Conservation (phyloP, 2,329 filamentous ascomycete species). For the Fusarium nurragi region DNA sequence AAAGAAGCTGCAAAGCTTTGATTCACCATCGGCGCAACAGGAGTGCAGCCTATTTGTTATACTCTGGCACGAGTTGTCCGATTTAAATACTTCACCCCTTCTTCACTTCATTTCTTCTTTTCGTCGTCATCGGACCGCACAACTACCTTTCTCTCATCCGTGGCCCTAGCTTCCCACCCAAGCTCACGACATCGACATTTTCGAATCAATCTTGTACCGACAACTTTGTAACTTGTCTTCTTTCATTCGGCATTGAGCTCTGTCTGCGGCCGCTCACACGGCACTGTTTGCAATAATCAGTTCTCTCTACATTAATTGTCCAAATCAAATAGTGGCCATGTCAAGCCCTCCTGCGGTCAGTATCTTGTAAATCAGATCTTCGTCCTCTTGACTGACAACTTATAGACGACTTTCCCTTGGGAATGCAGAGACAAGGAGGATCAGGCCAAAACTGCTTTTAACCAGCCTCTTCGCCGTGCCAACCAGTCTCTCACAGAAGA, state of each 20-base stretch:
- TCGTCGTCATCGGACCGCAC: background rate
- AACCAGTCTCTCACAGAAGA: conserved; percentile 59
- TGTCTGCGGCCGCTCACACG: background rate
- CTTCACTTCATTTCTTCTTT: background rate
- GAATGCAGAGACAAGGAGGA: conserved; percentile 64
- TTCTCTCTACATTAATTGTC: conserved; percentile 8
- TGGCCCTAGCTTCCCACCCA: background rate
- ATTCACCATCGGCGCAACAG: conserved; percentile 35
- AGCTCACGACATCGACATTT: background rate
- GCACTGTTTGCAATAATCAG: conserved; percentile 9
- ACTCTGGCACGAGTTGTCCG: background rate
- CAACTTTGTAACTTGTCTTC: background rate
- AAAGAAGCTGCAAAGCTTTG: conserved; percentile 15
- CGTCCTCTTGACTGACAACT: conserved; percentile 11
- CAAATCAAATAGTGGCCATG: conserved; percentile 25
- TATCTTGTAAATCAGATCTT: background rate
- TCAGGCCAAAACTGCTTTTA: conserved; percentile 58
- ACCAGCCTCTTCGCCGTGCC: conserved; percentile 58
- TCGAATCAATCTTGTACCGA: background rate
- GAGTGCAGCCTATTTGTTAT: conserved; percentile 32
- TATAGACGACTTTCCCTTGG: conserved; percentile 54
- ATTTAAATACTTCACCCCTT: background rate
- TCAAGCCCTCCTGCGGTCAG: conserved; percentile 35
- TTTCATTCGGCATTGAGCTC: background rate
- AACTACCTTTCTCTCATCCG: background rate